Evolutionary conservation across 495 filamentous ascomycete genomes (phyloP).

Genomic region (Terfezia claveryi): DNA sequence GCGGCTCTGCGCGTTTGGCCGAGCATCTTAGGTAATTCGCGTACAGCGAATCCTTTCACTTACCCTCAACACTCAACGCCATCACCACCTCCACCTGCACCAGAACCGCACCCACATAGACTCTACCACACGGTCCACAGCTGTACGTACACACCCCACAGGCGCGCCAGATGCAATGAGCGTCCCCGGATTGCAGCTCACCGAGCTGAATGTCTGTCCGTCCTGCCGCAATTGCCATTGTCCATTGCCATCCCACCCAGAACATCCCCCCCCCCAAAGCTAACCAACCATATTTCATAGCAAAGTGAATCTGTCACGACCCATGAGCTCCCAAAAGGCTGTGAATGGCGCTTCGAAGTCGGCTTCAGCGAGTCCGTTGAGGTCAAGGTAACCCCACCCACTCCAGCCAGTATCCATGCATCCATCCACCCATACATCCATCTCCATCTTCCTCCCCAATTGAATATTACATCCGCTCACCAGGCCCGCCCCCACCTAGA

Average conservation of each 20-base stretch:
- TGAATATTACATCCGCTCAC: not conserved
- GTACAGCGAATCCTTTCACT: too few species aligned
- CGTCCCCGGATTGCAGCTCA: constrained; percentile 16
- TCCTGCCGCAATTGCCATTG: constrained; percentile 10
- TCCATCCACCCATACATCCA: not conserved
- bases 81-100: too few species aligned
- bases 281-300: not conserved
- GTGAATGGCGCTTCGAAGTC: constrained; percentile 87
- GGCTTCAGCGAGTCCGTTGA: constrained; percentile 39
- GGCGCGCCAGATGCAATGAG: constrained; percentile 4
- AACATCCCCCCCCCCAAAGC: not conserved
- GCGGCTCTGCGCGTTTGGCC: too few species aligned
- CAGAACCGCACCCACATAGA: too few species aligned
- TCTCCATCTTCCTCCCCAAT: not conserved
- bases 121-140: too few species aligned
- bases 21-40: too few species aligned
- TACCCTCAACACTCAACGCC: too few species aligned
- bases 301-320: constrained; percentile 6
- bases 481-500: constrained; percentile 21
- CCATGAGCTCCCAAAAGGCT: constrained; percentile 26
- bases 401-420: not conserved
- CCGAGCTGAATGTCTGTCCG: constrained; percentile 13
- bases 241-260: not conserved
- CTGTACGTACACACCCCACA: too few species aligned
- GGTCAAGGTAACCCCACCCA: constrained; percentile 30